Evolutionary conservation across 2,329 filamentous ascomycete species (phyloP).

Genomic region (Huntiella moniliformis): DNA sequence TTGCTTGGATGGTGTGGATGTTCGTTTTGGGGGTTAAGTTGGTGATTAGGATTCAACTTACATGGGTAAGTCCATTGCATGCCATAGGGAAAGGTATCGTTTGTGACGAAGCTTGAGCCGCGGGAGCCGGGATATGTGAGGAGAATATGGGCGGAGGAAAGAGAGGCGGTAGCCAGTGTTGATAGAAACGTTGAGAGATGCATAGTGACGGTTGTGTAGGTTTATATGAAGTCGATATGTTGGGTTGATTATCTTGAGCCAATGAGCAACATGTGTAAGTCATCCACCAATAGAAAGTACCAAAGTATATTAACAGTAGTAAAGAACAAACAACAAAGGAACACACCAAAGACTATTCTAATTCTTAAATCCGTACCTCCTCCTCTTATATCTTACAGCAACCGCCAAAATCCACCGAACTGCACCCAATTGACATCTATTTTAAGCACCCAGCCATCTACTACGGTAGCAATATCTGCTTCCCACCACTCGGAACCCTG

Average conservation of each 20-base stretch:
- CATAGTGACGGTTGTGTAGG: background rate
- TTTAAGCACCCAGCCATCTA: background rate
- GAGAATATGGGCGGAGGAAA: slow-evolving; percentile 29
- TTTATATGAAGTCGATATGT: background rate
- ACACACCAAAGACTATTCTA: background rate
- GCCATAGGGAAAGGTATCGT: slow-evolving; percentile 44
- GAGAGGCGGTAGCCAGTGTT: slow-evolving; percentile 9
- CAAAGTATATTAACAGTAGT: background rate
- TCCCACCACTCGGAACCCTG: background rate
- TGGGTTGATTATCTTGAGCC: background rate
- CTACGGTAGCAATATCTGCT: background rate
- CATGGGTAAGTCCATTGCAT: slow-evolving; percentile 59
- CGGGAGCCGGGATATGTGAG: slow-evolving; percentile 48
- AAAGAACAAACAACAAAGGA: background rate
- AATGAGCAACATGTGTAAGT: background rate
- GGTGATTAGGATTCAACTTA: slow-evolving; percentile 21
- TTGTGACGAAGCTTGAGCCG: slow-evolving; percentile 46
- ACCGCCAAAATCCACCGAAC: background rate
- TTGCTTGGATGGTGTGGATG: slow-evolving; percentile 1
- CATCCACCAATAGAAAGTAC: no score
- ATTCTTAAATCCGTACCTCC: no score
- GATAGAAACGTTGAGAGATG: background rate
- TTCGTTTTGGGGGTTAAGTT: background rate
- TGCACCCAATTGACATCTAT: background rate
- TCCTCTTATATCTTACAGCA: no score